These are phyloP conservation scores for Trypanosoma cruzi DNA, from an alignment of 208 protist genomes.

Conservation along the genomic window DNA sequence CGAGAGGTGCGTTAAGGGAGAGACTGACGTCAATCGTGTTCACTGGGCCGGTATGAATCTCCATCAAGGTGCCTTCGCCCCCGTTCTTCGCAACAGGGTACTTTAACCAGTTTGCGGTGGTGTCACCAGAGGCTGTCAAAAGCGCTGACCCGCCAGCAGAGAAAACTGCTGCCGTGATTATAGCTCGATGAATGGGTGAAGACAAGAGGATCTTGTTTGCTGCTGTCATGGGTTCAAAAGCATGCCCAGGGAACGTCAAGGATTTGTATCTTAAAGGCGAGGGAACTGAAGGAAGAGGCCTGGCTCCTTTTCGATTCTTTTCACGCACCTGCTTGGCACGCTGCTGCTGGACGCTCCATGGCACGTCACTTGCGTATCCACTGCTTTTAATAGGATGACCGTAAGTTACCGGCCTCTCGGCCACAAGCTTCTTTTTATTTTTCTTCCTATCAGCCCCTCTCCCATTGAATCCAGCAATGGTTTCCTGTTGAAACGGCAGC, in stretches of 20 bases:
- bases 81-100: slow-evolving; percentile 54
- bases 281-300: neutral
- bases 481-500: slow-evolving; percentile 17
- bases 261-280: slow-evolving; percentile 12
- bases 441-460: slow-evolving; percentile 24
- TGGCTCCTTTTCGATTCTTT: slow-evolving; percentile 3
- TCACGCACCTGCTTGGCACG: slow-evolving; percentile 17
- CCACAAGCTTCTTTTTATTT: slow-evolving; percentile 11
- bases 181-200: slow-evolving; percentile 30
- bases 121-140: slow-evolving; percentile 49
- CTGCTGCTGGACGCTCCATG: slow-evolving; percentile 48
- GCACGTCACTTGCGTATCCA: slow-evolving; percentile 55
- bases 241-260: slow-evolving; percentile 30
- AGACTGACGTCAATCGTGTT: slow-evolving; percentile 59
- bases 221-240: slow-evolving; percentile 27
- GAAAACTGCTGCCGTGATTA: slow-evolving; percentile 41
- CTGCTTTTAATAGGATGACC: slow-evolving; percentile 53
- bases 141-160: slow-evolving; percentile 45
- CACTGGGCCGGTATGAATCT: slow-evolving; percentile 38
- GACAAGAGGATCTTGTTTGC: slow-evolving; percentile 38
- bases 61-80: slow-evolving; percentile 35
- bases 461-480: neutral
- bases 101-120: slow-evolving; percentile 41
- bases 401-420: slow-evolving; percentile 42
- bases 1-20: slow-evolving; percentile 49